These are phyloP conservation scores for Camelina neglecta DNA, from an alignment of 345 rosid species.

Conservation along the genomic window DNA sequence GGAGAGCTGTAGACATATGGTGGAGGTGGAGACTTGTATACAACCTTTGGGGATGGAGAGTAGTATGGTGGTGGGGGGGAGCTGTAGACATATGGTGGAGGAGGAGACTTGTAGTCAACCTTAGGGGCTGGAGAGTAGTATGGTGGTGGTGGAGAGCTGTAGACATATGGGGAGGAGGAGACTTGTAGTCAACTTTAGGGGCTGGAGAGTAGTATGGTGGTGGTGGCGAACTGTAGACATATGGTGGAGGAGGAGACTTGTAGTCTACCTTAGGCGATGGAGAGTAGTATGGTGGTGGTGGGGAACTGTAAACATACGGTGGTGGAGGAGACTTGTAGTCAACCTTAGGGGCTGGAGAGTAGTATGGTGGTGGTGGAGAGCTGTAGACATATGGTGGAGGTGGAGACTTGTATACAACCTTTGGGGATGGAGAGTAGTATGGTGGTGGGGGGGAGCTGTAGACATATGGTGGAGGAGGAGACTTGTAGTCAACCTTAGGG, in stretches of 20 bases:
- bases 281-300: slow-evolving; percentile 26
- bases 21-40: slow-evolving; percentile 23
- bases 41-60: not conserved
- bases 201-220: slow-evolving; percentile 17
- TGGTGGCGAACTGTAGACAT: slow-evolving; percentile 22
- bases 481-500: not conserved
- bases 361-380: slow-evolving; percentile 22
- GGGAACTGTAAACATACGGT: slow-evolving; percentile 10
- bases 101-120: slow-evolving; percentile 11
- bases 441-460: slow-evolving; percentile 35
- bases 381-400: slow-evolving; percentile 20
- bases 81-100: slow-evolving; percentile 23
- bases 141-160: slow-evolving; percentile 23
- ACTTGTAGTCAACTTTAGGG: not conserved
- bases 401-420: not conserved
- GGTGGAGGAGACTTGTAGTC: slow-evolving; percentile 20
- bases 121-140: slow-evolving; percentile 19
- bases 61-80: slow-evolving; percentile 29
- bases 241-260: slow-evolving; percentile 31
- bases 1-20: slow-evolving; percentile 4
- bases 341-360: slow-evolving; percentile 1
- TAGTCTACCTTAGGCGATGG: not conserved
- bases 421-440: slow-evolving; percentile 2
- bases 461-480: slow-evolving; percentile 27
- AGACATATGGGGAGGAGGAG: slow-evolving; percentile 30